These are phyloP conservation scores for Aspergillus baeticus DNA, from an alignment of 495 filamentous ascomycete genomes.

Conservation along the genomic window DNA sequence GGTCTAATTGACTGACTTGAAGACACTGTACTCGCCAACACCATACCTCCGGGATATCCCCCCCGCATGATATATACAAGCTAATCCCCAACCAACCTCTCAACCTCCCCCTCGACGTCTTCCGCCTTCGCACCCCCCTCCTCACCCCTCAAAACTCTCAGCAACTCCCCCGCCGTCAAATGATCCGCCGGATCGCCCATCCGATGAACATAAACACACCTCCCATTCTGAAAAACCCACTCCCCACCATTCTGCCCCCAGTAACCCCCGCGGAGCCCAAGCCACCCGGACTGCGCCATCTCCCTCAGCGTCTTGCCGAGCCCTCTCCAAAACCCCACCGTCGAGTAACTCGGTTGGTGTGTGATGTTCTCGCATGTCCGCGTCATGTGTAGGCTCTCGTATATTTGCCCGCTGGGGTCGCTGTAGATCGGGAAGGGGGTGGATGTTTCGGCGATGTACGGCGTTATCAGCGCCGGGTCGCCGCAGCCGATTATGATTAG, in stretches of 20 bases:
- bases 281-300: constrained; percentile 16
- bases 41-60: too few relatives aligned
- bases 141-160: constrained; percentile 14
- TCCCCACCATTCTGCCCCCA: constrained; percentile 25
- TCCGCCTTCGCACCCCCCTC: too few relatives aligned
- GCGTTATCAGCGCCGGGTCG: constrained; percentile 19
- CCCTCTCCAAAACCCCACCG: constrained; percentile 12
- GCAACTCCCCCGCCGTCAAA: constrained; percentile 26
- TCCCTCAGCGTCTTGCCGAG: constrained; percentile 18
- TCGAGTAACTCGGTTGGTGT: constrained; percentile 17
- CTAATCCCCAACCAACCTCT: too few relatives aligned
- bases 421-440: constrained; percentile 23
- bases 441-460: constrained; percentile 22
- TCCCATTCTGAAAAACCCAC: constrained; percentile 24
- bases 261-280: constrained; percentile 15
- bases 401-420: constrained; percentile 20
- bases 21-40: too few relatives aligned
- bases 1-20: too few relatives aligned
- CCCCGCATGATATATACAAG: too few relatives aligned
- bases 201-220: constrained; percentile 21
- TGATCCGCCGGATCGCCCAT: constrained; percentile 27
- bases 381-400: constrained; percentile 25
- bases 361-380: constrained; percentile 16
- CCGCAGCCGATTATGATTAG: constrained; percentile 31
- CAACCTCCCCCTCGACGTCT: too few relatives aligned